A percentile compares a stretch with the other conserved stretches of the same genome.
Conservation (phyloP, 2,329 filamentous ascomycete species). For the Davidsoniella neocaledoniae region DNA sequence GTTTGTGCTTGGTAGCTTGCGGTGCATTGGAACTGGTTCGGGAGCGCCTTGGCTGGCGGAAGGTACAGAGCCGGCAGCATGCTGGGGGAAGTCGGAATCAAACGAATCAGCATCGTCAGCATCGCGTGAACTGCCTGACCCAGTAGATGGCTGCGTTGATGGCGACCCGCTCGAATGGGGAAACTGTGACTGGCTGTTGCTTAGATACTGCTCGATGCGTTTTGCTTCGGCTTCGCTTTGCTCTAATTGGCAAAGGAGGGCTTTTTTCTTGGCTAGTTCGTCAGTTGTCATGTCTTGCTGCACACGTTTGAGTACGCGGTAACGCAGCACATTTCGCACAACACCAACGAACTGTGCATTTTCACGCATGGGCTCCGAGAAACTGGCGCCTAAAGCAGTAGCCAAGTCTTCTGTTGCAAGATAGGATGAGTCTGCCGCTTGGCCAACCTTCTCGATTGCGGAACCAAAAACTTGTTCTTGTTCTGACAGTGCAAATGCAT, state of each 20-base stretch:
- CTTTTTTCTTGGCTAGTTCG: conserved; percentile 73
- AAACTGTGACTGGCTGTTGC: conserved; percentile 38
- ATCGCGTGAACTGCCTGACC: conserved; percentile 33
- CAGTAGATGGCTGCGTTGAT: conserved; percentile 25
- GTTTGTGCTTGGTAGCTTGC: conserved; percentile 68
- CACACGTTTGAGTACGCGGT: conserved; percentile 81
- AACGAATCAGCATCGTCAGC: conserved; percentile 71
- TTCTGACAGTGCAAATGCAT: conserved; percentile 90
- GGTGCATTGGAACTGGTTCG: conserved; percentile 32
- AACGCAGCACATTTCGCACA: conserved; percentile 73
- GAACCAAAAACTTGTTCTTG: conserved; percentile 74
- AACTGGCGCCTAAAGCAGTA: conserved; percentile 72
- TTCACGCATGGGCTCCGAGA: conserved; percentile 95
- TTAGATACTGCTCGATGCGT: conserved; percentile 85
- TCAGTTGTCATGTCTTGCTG: conserved; percentile 96
- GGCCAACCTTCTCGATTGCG: conserved; percentile 85
- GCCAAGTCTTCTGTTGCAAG: conserved; percentile 89
- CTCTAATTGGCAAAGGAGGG: conserved; percentile 74
- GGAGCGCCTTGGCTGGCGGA: conserved; percentile 59
- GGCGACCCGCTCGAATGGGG: background rate
- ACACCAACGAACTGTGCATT: conserved; percentile 94
- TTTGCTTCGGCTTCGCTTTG: conserved; percentile 83
- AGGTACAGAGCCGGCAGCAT: conserved; percentile 56
- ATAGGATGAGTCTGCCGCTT: conserved; percentile 90
- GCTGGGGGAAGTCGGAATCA: conserved; percentile 89